Percentiles rank a stretch among this genome's conserved stretches.
These are phyloP conservation scores for Climacium dendroides DNA, from an alignment of 225 moss, liverwort and hornwort genomes.

Conservation along the genomic window DNA sequence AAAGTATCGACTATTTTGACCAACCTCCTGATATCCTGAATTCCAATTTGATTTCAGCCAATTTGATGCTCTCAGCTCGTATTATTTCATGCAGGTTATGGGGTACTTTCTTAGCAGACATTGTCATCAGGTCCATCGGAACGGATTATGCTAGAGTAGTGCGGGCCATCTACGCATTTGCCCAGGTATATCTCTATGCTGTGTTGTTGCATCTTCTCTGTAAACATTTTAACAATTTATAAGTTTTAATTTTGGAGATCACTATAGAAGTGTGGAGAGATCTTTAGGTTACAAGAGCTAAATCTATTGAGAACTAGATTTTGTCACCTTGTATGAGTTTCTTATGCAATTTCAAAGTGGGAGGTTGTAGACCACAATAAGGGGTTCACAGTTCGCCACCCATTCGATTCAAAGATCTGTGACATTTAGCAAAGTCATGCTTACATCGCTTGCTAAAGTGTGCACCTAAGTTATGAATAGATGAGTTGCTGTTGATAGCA, in stretches of 20 bases:
- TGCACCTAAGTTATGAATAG: not conserved
- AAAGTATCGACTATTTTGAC: not conserved
- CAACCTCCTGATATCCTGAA: not conserved
- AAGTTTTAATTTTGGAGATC: not conserved
- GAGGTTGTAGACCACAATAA: not conserved
- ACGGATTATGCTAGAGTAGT: conserved; percentile 93
- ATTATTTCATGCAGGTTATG: conserved; percentile 48
- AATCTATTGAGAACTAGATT: not conserved
- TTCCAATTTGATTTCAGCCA: not conserved
- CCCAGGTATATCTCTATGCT: conserved; percentile 43
- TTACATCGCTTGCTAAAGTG: not conserved
- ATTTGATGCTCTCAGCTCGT: not conserved
- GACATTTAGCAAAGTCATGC: not conserved
- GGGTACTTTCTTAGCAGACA: conserved; percentile 84
- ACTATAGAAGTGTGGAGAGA: not conserved
- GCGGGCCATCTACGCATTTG: conserved; percentile 92
- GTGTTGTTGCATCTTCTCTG: not conserved
- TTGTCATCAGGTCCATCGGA: conserved; percentile 79
- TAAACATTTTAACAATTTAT: not conserved
- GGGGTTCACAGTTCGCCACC: too few species aligned
- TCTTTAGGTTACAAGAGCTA: not conserved
- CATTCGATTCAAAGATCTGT: not conserved
- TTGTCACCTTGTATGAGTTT: not conserved
- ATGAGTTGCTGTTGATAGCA: not conserved
- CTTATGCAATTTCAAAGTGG: not conserved